Evolutionary conservation across 345 rosid genomes (phyloP).

Genomic region (Psidium friedrichsthalianum): DNA sequence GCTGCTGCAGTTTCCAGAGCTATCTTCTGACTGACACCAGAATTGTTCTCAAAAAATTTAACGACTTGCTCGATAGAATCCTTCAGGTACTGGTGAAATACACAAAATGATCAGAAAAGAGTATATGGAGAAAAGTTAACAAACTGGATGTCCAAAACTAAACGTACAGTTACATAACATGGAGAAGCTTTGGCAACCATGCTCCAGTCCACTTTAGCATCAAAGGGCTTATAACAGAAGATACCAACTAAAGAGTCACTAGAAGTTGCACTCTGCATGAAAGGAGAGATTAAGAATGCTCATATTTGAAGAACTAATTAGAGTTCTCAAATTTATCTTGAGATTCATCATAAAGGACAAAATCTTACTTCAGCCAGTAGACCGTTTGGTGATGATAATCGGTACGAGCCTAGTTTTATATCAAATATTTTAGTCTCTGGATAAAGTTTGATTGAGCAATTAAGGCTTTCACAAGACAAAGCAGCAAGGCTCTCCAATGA

Average conservation of each 20-base stretch:
- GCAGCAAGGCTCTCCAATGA: conserved; percentile 64
- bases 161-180: conserved; percentile 81
- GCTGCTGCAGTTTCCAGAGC: conserved; percentile 98
- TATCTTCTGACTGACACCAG: conserved; percentile 75
- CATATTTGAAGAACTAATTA: background rate
- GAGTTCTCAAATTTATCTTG: background rate
- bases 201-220: conserved; percentile 95
- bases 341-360: background rate
- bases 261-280: conserved; percentile 80
- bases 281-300: background rate
- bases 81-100: conserved; percentile 69
- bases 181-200: conserved; percentile 93
- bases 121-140: background rate
- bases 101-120: background rate
- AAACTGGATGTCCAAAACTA: conserved; percentile 7
- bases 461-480: conserved; percentile 73
- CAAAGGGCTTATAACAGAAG: conserved; percentile 92
- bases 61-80: conserved; percentile 63
- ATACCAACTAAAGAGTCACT: conserved; percentile 63
- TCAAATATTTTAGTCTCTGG: conserved; percentile 86
- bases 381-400: conserved; percentile 86
- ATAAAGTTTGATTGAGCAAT: conserved; percentile 72
- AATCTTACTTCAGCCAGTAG: conserved; percentile 79
- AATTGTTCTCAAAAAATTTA: conserved; percentile 74
- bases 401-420: conserved; percentile 76